Evolutionary conservation across 139 green algal genomes (phyloP).

Genomic region (Dunaliella sp.): DNA sequence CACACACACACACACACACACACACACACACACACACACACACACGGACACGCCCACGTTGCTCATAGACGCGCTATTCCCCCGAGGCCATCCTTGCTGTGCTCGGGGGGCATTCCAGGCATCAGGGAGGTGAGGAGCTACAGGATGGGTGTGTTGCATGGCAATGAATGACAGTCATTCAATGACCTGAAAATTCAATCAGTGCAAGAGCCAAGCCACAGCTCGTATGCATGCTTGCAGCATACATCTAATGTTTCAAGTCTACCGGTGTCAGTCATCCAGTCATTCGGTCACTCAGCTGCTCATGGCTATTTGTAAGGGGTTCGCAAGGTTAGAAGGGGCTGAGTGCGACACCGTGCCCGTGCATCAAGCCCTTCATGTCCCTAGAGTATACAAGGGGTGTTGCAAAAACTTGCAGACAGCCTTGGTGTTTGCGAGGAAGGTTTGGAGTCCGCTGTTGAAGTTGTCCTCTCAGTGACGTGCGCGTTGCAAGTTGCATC

Average conservation of each 20-base stretch:
- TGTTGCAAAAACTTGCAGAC: background rate
- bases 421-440: background rate
- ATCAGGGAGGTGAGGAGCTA: background rate
- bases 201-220: background rate
- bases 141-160: too few species aligned
- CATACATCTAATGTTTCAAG: background rate
- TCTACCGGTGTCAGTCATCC: background rate
- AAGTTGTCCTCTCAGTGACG: background rate
- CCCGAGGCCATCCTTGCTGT: background rate
- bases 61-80: background rate
- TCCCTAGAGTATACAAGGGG: background rate
- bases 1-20: background rate
- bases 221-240: background rate
- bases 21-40: constrained; percentile 4
- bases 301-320: background rate
- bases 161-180: background rate
- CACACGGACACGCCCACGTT: background rate
- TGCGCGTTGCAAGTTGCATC: too few species aligned
- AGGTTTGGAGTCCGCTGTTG: background rate
- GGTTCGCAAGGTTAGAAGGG: too few species aligned
- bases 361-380: background rate
- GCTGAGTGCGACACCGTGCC: too few species aligned
- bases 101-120: background rate
- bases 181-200: background rate
- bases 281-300: background rate